These are phyloP conservation scores for Colletotrichum spinosum DNA, from an alignment of 2,329 filamentous ascomycete species.

Conservation along the genomic window DNA sequence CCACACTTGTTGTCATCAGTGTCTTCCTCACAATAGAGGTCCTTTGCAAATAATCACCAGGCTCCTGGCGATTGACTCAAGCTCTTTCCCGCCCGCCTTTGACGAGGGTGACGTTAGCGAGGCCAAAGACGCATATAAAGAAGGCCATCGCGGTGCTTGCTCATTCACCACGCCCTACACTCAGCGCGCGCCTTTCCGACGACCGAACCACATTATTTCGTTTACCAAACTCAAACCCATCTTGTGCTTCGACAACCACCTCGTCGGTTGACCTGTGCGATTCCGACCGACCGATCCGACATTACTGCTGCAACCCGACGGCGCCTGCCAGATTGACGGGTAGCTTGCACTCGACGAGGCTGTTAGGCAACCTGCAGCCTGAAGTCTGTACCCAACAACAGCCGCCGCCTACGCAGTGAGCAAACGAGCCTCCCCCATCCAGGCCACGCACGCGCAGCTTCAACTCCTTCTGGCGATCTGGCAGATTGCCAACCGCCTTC, in stretches of 20 bases:
- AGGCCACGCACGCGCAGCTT: conserved; percentile 15
- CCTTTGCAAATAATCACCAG: conserved; percentile 30
- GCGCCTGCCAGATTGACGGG: conserved; percentile 5
- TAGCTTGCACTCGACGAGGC: conserved; percentile 16
- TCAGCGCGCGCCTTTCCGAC: conserved; percentile 20
- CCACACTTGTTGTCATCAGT: conserved; percentile 21
- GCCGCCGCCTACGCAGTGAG: neutral
- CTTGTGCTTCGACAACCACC: conserved; percentile 19
- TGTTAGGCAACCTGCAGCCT: conserved; percentile 26
- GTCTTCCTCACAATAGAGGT: conserved; percentile 28
- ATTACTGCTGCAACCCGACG: conserved; percentile 4
- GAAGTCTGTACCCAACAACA: conserved; percentile 4
- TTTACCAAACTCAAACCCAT: conserved; percentile 4
- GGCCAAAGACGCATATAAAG: conserved; percentile 20
- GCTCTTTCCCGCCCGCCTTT: conserved; percentile 26
- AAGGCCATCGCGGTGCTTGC: conserved; percentile 6
- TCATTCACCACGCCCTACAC: conserved; percentile 9
- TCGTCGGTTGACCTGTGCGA: conserved; percentile 2
- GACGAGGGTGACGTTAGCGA: conserved; percentile 23
- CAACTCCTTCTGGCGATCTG: conserved; percentile 21
- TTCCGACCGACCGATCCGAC: conserved; percentile 21
- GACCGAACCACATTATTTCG: conserved; percentile 5
- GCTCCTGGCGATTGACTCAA: conserved; percentile 34
- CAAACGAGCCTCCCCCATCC: conserved; percentile 25
- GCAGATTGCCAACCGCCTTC: conserved; percentile 18